phyloP scores from a whole-genome alignment of 2,329 filamentous ascomycete species.

The Pestalotiopsis sp. region DNA sequence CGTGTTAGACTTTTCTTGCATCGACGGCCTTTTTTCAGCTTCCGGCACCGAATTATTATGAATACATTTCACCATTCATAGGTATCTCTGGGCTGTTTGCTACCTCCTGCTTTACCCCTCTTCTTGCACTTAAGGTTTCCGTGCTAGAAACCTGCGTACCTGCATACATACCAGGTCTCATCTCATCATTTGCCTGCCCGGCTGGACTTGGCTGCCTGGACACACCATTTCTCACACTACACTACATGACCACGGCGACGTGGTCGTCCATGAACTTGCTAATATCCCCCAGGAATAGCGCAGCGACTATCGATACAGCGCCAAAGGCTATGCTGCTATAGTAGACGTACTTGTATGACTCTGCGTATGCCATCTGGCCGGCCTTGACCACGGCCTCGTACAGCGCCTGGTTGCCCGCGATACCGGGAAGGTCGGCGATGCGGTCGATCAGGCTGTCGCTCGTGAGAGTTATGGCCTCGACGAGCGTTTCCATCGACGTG shows the following conservation, averaged over 20 bases:
- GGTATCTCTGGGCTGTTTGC: too few relatives aligned
- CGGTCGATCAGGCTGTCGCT: conserved; percentile 52
- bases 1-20: not conserved
- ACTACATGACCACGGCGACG: conserved; percentile 53
- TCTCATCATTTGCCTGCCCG: too few relatives aligned
- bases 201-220: too few relatives aligned
- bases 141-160: not conserved
- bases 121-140: not conserved
- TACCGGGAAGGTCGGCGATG: conserved; percentile 52
- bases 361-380: conserved; percentile 58
- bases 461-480: conserved; percentile 55
- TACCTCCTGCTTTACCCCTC: not conserved
- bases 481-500: conserved; percentile 47
- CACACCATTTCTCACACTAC: conserved; percentile 14
- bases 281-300: conserved; percentile 63
- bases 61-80: not conserved
- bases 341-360: conserved; percentile 64
- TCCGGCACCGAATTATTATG: not conserved
- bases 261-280: conserved; percentile 60
- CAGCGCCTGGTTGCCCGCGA: conserved; percentile 51
- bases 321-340: conserved; percentile 67
- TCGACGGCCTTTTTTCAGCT: not conserved
- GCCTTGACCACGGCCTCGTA: conserved; percentile 57
- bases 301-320: conserved; percentile 55
- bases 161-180: not conserved